Evolutionary conservation across 805 yeast species (phyloP), one percentile per base, ranked within the genome.

Genomic region (Jamesozyma piceae): DNA sequence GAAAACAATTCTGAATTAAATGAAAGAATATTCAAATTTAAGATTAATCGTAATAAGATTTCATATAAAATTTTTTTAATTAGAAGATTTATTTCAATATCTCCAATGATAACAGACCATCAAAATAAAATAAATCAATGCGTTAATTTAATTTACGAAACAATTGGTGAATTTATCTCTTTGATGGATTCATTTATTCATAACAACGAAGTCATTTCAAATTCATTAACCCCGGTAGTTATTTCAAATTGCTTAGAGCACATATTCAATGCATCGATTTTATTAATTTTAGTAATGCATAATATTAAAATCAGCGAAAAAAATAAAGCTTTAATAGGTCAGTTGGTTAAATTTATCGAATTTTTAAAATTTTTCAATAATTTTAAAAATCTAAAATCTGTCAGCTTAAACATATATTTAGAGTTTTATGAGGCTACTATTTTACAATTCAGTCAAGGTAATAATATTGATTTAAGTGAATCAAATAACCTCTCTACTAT

Each of bases 151-250:
- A 37, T 41, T 6, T 37, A 28, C 5, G 43, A 40, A 4, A 37
- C 36, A 9, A 37, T 30, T 5, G 24, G 41, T n/a, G 35, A 37
- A 24, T 29, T 42, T 17, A 21, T 43, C 14, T 24, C 14, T 6
- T 22, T 37, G 15, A 15, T 43, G 5, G 49, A 46, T 38, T 43
- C 44, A 15, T 42, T 41, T 29, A 38, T 46, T 14, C 38, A 40
- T 28, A 40, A 40, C 14, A 40, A 40, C 29, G 43, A 35, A 41
- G 32, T 29, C 30, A 43, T 31, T 15, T 40, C 37, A 34, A 46
- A 40, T n/a, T 21, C 43, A 22, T 26, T 43, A 22, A 43, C 49
- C 4, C 46, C 49, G 4, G 38, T 43, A 9, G 37, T 43, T 4
- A 40, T 40, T 13, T 21, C 43, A 9, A 35, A 26, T 9, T 34